Conservation (phyloP, 202 grass and related monocot species). For the Hordeum pubiflorum region DNA sequence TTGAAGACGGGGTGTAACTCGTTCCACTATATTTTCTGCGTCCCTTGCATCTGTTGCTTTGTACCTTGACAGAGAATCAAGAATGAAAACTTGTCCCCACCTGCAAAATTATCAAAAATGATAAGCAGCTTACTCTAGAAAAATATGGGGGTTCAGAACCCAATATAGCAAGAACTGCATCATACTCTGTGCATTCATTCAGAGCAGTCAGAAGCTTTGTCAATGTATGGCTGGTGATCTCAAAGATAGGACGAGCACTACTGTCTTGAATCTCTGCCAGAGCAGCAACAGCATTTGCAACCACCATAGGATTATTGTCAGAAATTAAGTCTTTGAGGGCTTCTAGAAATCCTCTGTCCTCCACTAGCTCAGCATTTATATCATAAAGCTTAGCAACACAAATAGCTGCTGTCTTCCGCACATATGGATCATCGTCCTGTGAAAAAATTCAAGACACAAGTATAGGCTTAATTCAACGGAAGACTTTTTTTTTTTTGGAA, state of each 20-base stretch:
- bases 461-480: too few relatives aligned
- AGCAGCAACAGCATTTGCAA: constrained; percentile 18
- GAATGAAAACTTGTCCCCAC: constrained; percentile 99
- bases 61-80: constrained; percentile 95
- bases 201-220: constrained; percentile 96
- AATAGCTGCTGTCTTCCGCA: too few relatives aligned
- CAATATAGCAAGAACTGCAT: neutral
- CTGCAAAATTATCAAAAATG: constrained; percentile 38
- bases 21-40: constrained; percentile 38
- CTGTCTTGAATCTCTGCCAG: constrained; percentile 32
- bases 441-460: too few relatives aligned
- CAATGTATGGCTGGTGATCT: constrained; percentile 94
- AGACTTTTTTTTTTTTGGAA: too few relatives aligned
- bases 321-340: too few relatives aligned
- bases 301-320: neutral
- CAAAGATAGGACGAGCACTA: constrained; percentile 51
- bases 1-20: constrained; percentile 26
- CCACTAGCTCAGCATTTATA: constrained; percentile 59
- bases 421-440: too few relatives aligned
- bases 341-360: constrained; percentile 90
- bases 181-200: constrained; percentile 99
- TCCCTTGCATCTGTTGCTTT: constrained; percentile 75
- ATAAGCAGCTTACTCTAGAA: neutral
- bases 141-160: neutral
- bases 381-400: too few relatives aligned